phyloP scores from a whole-genome alignment of 306 rosid species.

The Spatholobus suberectus region DNA sequence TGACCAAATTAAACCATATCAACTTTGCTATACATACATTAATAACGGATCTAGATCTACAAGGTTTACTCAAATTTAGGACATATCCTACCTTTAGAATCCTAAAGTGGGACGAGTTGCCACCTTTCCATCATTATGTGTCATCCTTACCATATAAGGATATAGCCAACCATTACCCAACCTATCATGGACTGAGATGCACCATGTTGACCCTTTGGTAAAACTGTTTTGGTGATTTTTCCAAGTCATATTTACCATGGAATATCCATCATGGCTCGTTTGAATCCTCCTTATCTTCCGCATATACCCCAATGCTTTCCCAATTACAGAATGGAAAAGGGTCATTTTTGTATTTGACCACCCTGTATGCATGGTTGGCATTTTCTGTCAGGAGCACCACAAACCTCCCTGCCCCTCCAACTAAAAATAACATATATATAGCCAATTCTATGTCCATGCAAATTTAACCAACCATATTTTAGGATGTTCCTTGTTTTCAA shows the following conservation, averaged over 20 bases:
- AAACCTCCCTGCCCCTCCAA: conserved; percentile 29
- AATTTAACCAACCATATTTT: conserved; percentile 50
- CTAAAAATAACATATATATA: conserved; percentile 45
- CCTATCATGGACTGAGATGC: neutral
- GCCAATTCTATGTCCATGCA: conserved; percentile 20
- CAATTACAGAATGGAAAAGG: conserved; percentile 23
- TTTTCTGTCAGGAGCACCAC: conserved; percentile 39
- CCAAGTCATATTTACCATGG: neutral
- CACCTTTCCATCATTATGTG: too few species aligned
- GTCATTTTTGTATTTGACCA: conserved; percentile 16
- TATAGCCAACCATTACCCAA: neutral
- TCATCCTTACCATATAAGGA: conserved; percentile 1
- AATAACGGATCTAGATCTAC: conserved; percentile 11
- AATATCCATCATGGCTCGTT: conserved; percentile 30
- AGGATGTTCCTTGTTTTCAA: conserved; percentile 42
- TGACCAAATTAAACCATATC: neutral
- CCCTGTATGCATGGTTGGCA: conserved; percentile 39
- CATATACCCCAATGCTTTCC: neutral
- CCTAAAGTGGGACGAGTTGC: too few species aligned
- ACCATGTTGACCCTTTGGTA: conserved; percentile 26
- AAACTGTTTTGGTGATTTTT: neutral
- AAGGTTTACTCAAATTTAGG: neutral
- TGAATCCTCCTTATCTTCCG: neutral
- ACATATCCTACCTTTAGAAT: neutral
- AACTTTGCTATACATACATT: neutral